Conservation (phyloP, 176 grass and related monocot species). For the Oryza longistaminata region DNA sequence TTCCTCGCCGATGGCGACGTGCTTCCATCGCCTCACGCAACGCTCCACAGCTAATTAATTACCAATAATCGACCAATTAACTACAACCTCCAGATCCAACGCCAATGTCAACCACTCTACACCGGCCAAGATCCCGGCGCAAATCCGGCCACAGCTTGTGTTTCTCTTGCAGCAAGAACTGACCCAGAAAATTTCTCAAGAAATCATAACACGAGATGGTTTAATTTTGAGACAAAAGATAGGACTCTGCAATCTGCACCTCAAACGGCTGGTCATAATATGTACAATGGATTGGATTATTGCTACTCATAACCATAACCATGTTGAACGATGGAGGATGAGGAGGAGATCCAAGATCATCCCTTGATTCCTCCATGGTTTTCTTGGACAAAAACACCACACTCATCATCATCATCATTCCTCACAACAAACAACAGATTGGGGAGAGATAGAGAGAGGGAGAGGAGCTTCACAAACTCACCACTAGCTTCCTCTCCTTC, state of each 20-base stretch:
- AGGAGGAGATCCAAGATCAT: background rate
- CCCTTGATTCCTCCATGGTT: background rate
- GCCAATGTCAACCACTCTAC: background rate
- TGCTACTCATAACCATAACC: background rate
- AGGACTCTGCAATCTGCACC: background rate
- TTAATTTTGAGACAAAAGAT: background rate
- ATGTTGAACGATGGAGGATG: background rate
- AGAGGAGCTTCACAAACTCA: background rate
- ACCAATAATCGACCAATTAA: background rate
- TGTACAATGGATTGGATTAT: background rate
- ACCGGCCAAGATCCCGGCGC: background rate
- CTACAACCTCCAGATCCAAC: background rate
- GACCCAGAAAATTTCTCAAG: background rate
- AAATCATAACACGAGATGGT: background rate
- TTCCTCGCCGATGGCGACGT: background rate
- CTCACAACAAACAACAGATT: background rate
- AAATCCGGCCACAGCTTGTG: background rate
- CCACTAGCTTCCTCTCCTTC: background rate
- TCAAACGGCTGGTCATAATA: background rate
- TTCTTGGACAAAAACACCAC: slow-evolving; percentile 7
- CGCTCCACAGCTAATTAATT: background rate
- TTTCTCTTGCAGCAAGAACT: background rate
- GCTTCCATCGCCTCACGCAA: background rate
- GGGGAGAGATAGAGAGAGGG: background rate
- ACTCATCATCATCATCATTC: slow-evolving; percentile 2